phyloP scores from a whole-genome alignment of 2,329 filamentous ascomycete species.

The Colletotrichum kahawae region DNA sequence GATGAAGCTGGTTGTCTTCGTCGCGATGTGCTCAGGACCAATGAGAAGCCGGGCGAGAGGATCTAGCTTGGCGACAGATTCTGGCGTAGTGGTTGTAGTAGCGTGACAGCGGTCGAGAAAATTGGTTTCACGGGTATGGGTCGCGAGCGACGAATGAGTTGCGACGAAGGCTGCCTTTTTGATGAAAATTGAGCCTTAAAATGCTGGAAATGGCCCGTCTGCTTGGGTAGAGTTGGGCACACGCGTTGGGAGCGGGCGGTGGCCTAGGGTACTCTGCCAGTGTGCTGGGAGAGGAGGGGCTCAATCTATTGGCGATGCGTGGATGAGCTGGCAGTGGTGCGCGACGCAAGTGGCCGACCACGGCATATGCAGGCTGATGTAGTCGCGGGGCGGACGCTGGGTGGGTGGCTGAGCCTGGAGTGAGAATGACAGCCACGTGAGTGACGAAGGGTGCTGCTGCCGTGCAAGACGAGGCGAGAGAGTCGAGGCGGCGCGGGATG shows the following conservation, averaged over 20 bases:
- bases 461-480: not conserved
- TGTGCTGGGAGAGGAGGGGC: constrained; percentile 50
- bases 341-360: constrained; percentile 58
- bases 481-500: constrained; percentile 1
- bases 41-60: not conserved
- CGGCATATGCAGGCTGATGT: constrained; percentile 66
- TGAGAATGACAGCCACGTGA: constrained; percentile 50
- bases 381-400: constrained; percentile 40
- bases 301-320: constrained; percentile 64
- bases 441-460: constrained; percentile 23
- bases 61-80: not conserved
- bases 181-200: constrained; percentile 35
- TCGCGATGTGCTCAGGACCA: constrained; percentile 28
- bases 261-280: constrained; percentile 48
- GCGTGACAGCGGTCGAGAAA: not conserved
- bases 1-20: constrained; percentile 29
- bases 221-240: constrained; percentile 52
- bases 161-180: constrained; percentile 25
- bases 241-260: constrained; percentile 45
- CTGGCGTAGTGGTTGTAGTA: not conserved
- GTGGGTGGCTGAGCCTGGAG: constrained; percentile 41
- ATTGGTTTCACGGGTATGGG: constrained; percentile 18
- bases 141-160: constrained; percentile 23
- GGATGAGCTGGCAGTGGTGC: constrained; percentile 66
- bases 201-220: constrained; percentile 31